Evolutionary conservation across 2,329 filamentous ascomycete species (phyloP).

Genomic region (Chaetomium strumarium): DNA sequence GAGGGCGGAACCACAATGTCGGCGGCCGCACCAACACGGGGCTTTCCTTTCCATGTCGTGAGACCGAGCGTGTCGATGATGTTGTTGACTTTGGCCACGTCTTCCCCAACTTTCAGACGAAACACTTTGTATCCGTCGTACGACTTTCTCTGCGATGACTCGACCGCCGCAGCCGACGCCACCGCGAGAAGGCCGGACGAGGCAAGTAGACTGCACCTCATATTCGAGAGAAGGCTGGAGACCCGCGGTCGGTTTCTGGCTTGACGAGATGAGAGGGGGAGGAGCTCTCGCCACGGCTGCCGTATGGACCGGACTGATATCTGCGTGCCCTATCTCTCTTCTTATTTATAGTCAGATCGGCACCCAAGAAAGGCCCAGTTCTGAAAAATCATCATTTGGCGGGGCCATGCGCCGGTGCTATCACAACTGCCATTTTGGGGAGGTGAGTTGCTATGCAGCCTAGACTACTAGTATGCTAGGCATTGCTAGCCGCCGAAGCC

Average conservation of each 20-base stretch:
- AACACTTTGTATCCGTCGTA: constrained; percentile 43
- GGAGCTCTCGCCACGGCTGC: too few species aligned
- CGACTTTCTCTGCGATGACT: constrained; percentile 16
- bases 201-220: background rate
- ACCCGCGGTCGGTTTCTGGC: background rate
- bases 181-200: background rate
- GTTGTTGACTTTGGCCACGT: constrained; percentile 27
- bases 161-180: background rate
- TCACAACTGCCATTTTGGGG: constrained; percentile 2
- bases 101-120: constrained; percentile 34
- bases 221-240: background rate
- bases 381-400: background rate
- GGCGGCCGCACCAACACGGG: constrained; percentile 31
- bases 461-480: too few species aligned
- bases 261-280: background rate
- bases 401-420: background rate
- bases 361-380: too few species aligned
- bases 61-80: constrained; percentile 33
- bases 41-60: constrained; percentile 34
- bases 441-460: constrained; percentile 1
- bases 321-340: too few species aligned
- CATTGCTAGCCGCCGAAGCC: too few species aligned
- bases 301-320: background rate
- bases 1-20: constrained; percentile 38
- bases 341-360: too few species aligned